These are phyloP conservation scores for Aspergillus haitiensis DNA, from an alignment of 495 filamentous ascomycete genomes.

Conservation along the genomic window DNA sequence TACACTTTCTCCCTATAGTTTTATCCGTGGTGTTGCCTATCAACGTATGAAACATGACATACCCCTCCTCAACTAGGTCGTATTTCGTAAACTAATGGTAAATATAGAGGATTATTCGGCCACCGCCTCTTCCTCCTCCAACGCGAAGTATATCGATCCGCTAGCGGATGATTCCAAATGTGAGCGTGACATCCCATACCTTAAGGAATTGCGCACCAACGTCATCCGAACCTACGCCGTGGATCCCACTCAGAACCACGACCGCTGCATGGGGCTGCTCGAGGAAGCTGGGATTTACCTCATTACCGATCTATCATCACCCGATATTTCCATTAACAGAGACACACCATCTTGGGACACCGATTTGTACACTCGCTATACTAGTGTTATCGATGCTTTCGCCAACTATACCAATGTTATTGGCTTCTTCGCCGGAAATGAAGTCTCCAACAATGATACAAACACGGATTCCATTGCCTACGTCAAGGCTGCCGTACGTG, in stretches of 20 bases:
- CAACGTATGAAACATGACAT: constrained; percentile 49
- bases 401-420: constrained; percentile 82
- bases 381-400: constrained; percentile 80
- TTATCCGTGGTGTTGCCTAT: constrained; percentile 90
- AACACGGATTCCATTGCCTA: constrained; percentile 88
- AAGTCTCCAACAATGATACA: constrained; percentile 81
- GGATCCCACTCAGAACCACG: constrained; percentile 75
- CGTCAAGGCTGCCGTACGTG: constrained; percentile 96
- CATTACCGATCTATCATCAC: constrained; percentile 84
- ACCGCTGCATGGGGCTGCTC: constrained; percentile 81
- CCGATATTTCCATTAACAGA: constrained; percentile 78
- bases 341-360: constrained; percentile 75
- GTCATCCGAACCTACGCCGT: constrained; percentile 93
- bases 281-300: constrained; percentile 92
- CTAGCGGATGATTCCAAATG: constrained; percentile 70
- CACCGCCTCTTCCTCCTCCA: constrained; percentile 39
- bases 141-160: constrained; percentile 60
- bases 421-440: constrained; percentile 98
- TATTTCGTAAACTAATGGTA: background rate
- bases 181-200: constrained; percentile 80
- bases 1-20: constrained; percentile 35
- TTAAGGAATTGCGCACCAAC: constrained; percentile 78
- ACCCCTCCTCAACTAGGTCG: background rate
- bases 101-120: constrained; percentile 46
- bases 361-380: constrained; percentile 77